Conservation (phyloP, 2,329 filamentous ascomycete genomes). For the Annulohypoxylon truncatum region DNA sequence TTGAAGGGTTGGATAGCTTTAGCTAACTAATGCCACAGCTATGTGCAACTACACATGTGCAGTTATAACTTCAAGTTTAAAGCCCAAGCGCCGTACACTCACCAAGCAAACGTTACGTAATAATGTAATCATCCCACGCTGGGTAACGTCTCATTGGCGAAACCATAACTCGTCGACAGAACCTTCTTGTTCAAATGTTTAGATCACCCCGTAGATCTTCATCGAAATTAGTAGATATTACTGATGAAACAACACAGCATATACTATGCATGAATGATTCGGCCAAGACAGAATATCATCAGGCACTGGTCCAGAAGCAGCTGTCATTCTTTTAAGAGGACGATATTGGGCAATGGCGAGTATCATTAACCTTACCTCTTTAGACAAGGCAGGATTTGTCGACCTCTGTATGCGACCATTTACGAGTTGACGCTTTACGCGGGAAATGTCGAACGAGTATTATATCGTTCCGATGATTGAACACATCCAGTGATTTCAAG, state of each 20-base stretch:
- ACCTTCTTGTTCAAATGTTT: background rate
- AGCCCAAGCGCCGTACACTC: background rate
- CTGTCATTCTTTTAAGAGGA: conserved; percentile 4
- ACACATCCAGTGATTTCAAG: conserved; percentile 12
- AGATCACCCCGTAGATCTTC: background rate
- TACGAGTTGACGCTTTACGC: background rate
- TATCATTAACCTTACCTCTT: conserved; percentile 4
- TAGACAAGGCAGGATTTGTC: background rate
- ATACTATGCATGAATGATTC: background rate
- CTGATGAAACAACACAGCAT: background rate
- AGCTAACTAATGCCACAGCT: background rate
- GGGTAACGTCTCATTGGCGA: conserved; percentile 34
- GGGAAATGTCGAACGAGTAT: conserved; percentile 22
- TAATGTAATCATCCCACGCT: conserved; percentile 25
- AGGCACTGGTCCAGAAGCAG: background rate
- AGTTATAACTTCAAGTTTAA: background rate
- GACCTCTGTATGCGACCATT: background rate
- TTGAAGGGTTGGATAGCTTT: background rate
- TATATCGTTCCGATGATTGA: conserved; percentile 24
- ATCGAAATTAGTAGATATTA: conserved; percentile 13
- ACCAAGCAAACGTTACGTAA: conserved; percentile 30
- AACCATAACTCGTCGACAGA: conserved; percentile 8
- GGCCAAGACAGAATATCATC: background rate
- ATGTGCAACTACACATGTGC: background rate
- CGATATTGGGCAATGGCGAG: background rate